Base-by-base conservation (phyloP, 306 rosid genomes). In the Fagus crenata region DNA sequence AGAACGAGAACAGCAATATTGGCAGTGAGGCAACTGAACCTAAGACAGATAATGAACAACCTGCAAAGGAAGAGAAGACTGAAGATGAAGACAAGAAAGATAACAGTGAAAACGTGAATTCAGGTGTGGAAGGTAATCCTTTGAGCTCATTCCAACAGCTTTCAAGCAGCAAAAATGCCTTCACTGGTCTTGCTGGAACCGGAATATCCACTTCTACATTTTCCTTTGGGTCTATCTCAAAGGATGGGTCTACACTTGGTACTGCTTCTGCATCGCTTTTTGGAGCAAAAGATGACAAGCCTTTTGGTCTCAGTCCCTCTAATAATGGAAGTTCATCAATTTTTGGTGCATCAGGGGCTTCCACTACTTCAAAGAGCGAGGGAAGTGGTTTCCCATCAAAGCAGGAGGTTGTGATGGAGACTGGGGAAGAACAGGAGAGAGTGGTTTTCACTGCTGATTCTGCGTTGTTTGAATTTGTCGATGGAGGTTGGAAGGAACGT, bases 401-500 rank as follows among this genome's bases (percentile, higher is more conserved):
- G 93, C 93, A 89, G 83, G 97, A 90, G 87, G 96, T 95, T 37
- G 78, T 87, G 37, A 91, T 92, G 65, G 97, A 92, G 85, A 95
- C 98, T 0, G 97, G 98, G 5, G 98, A 95, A 87, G 98, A 95
- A 85, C 87, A 95, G 14, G 98, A 95, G 77, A 85, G 81, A 64
- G 90, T 67, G 3, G 87, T 88, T 76, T 95, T 95, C 59, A 83
- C 75, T 78, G 96, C 98, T 17, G 95, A 91, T 59, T 92, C 98
- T 1, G 76, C 83, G 31, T 72, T 95, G 81, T 95, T 92, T 39
- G 98, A 95, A 68, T 95, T 87, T 74, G 85, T 59, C 0, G 93
- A 88, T 67, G 89, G 91, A 58, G 86, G 96, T 46, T 95, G 98
- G 98, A 95, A 92, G 87, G 98, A 95, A 81, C 92, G 97, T 8